phyloP scores from a whole-genome alignment of 2,329 filamentous ascomycete species.

The Cladosporium austrohemisphaericum region DNA sequence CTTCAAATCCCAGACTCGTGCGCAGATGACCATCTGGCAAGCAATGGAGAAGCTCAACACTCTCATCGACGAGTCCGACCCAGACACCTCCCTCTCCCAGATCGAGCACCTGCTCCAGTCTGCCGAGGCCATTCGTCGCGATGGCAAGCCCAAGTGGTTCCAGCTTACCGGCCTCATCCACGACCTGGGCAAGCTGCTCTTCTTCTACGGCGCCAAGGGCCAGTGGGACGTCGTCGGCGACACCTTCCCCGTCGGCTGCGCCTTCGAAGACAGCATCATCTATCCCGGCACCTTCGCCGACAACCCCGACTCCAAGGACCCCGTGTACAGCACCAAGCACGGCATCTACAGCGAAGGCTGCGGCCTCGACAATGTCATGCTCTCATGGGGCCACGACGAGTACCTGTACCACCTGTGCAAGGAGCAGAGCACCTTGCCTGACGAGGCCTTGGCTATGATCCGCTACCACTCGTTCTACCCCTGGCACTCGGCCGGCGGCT shows the following conservation, averaged over 20 bases:
- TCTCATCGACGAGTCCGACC: conserved; percentile 85
- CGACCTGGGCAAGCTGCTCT: conserved; percentile 75
- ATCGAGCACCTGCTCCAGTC: conserved; percentile 87
- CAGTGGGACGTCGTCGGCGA: conserved; percentile 94
- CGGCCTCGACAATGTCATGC: conserved; percentile 82
- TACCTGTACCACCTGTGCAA: conserved; percentile 84
- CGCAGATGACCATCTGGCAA: conserved; percentile 82
- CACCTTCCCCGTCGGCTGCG: conserved; percentile 75
- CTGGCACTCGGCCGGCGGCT: conserved; percentile 80
- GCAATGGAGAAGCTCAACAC: conserved; percentile 92
- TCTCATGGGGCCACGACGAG: conserved; percentile 87
- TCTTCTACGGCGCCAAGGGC: conserved; percentile 76
- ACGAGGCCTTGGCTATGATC: conserved; percentile 86
- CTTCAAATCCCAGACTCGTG: conserved; percentile 64
- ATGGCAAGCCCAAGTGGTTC: conserved; percentile 81
- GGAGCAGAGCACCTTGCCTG: conserved; percentile 73
- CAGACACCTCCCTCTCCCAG: conserved; percentile 80
- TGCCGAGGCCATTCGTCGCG: conserved; percentile 82
- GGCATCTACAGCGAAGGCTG: conserved; percentile 79
- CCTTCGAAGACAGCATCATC: conserved; percentile 67
- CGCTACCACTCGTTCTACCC: conserved; percentile 91
- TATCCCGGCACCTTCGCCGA: conserved; percentile 71
- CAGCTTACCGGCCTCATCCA: conserved; percentile 74
- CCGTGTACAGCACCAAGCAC: conserved; percentile 69
- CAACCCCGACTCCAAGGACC: conserved; percentile 71